Evolutionary conservation across 192 early-diverging fungal genomes (phyloP).

Genomic region (Coemansia biformis): DNA sequence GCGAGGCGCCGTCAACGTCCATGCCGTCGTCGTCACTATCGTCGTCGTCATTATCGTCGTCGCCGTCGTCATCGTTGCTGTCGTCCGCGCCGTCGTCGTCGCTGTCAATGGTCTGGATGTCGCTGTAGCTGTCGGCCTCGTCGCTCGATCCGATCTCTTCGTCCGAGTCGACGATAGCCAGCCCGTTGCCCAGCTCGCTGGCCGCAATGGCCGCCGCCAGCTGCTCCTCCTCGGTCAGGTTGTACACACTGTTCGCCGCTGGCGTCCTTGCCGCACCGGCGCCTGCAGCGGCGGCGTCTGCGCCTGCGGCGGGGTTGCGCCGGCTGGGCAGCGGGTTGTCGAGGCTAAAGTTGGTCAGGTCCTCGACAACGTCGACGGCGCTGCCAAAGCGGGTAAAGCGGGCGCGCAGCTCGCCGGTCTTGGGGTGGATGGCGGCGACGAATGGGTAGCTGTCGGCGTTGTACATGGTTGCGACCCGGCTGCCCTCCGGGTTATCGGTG

Average conservation of each 20-base stretch:
- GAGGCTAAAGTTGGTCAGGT: conserved; percentile 57
- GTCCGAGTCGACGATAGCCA: background rate
- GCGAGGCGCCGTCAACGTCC: conserved; percentile 28
- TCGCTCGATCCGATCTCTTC: conserved; percentile 26
- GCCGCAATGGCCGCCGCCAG: conserved; percentile 76
- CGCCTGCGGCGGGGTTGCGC: background rate
- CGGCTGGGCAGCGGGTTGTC: conserved; percentile 23
- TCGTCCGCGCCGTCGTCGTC: conserved; percentile 15
- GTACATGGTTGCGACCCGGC: conserved; percentile 68
- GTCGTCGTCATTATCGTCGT: conserved; percentile 13
- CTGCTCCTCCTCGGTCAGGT: conserved; percentile 89
- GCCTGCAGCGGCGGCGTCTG: too few species aligned
- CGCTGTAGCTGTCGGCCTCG: conserved; percentile 37
- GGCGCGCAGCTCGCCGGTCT: conserved; percentile 81
- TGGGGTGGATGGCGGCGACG: conserved; percentile 81
- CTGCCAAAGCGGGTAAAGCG: conserved; percentile 56
- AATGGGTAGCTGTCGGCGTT: conserved; percentile 69
- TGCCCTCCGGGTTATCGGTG: conserved; percentile 63
- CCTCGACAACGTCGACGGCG: conserved; percentile 65
- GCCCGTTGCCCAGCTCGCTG: conserved; percentile 48
- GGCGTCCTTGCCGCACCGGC: too few species aligned
- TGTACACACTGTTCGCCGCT: too few species aligned
- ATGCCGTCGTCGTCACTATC: conserved; percentile 38
- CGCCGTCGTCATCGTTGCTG: conserved; percentile 39
- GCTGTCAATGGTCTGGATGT: conserved; percentile 32